Evolutionary conservation across 306 rosid genomes (phyloP).

Genomic region (Trifolium subterraneum): DNA sequence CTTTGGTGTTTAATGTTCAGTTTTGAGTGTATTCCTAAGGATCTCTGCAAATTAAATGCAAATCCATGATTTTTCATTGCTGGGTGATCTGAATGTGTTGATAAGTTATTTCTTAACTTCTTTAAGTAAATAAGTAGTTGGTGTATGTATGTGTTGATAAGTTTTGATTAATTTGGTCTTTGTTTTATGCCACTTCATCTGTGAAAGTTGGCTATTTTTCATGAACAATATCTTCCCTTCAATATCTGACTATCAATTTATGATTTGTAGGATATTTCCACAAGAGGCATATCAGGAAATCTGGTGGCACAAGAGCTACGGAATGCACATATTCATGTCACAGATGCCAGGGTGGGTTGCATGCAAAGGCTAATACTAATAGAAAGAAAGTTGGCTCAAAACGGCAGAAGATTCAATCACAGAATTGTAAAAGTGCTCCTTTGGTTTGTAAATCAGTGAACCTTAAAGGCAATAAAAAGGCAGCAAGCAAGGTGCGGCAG

Average conservation of each 20-base stretch:
- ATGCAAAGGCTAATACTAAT: slow-evolving; percentile 47
- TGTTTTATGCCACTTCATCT: slow-evolving; percentile 35
- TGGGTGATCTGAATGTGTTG: background rate
- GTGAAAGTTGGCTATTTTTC: slow-evolving; percentile 17
- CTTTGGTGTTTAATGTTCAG: background rate
- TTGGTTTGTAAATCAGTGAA: slow-evolving; percentile 55
- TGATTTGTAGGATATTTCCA: slow-evolving; percentile 78
- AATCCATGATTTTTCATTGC: slow-evolving; percentile 19
- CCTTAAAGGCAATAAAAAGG: slow-evolving; percentile 57
- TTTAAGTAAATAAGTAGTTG: slow-evolving; percentile 21
- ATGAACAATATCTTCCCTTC: slow-evolving; percentile 33
- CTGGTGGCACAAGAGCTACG: slow-evolving; percentile 55
- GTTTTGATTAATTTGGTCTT: slow-evolving; percentile 31
- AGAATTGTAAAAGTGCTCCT: slow-evolving; percentile 50
- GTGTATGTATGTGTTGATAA: slow-evolving; percentile 8
- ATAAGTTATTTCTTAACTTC: slow-evolving; percentile 18
- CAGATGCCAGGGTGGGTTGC: slow-evolving; percentile 62
- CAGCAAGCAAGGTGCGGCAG: slow-evolving; percentile 55
- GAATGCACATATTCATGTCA: slow-evolving; percentile 69
- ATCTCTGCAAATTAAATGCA: background rate
- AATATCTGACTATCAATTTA: slow-evolving; percentile 38
- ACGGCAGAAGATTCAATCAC: slow-evolving; percentile 53
- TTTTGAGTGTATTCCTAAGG: background rate
- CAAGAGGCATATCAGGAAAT: slow-evolving; percentile 83
- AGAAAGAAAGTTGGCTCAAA: slow-evolving; percentile 54